Percentiles rank a stretch among this genome's conserved stretches.
Evolutionary conservation across 495 filamentous ascomycete genomes (phyloP).

Genomic region (Aspergillus steynii): DNA sequence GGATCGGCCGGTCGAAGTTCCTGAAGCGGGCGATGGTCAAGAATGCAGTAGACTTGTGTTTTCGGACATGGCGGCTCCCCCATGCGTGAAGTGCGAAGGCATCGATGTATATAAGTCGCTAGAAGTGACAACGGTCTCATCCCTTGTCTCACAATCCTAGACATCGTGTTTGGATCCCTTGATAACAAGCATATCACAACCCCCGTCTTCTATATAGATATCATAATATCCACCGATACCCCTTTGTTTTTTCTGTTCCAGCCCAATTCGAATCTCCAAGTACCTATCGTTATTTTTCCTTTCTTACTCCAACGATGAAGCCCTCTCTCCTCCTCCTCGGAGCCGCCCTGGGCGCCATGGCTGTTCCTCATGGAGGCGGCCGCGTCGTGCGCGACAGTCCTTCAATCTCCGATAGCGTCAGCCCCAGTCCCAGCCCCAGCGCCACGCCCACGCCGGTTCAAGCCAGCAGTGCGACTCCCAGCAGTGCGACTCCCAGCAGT

Average conservation of each 20-base stretch:
- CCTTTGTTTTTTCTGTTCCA: not conserved
- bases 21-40: not conserved
- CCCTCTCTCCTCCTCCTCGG: constrained; percentile 11
- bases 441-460: not conserved
- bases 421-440: not conserved
- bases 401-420: not conserved
- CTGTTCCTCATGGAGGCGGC: constrained; percentile 1
- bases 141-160: not conserved
- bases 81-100: not conserved
- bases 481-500: not conserved
- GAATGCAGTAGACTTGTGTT: not conserved
- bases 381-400: not conserved
- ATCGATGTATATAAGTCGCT: not conserved
- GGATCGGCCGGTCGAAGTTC: not conserved
- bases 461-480: constrained; percentile 2
- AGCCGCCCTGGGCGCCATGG: constrained; percentile 4
- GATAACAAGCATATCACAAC: not conserved
- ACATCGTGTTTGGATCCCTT: not conserved
- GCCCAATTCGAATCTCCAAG: not conserved
- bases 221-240: not conserved
- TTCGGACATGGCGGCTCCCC: not conserved
- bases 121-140: not conserved
- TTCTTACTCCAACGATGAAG: constrained; percentile 11
- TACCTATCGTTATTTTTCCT: not conserved
- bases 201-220: not conserved